Evolutionary conservation across 164 flowering plant genomes (phyloP).

Genomic region (Malania oleifera): DNA sequence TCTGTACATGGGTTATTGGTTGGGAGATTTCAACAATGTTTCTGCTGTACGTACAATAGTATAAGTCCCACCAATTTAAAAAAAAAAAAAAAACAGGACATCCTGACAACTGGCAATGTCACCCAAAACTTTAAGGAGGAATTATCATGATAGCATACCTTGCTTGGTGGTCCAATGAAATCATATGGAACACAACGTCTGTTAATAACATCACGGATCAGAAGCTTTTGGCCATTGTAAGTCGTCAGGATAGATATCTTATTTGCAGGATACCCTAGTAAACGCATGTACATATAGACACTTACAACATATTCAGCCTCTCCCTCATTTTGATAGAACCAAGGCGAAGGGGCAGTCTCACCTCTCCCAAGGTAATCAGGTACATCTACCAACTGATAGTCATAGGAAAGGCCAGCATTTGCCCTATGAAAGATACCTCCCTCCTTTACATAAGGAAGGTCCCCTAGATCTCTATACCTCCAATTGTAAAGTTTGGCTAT

Average conservation of each 20-base stretch:
- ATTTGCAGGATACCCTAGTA: constrained; percentile 88
- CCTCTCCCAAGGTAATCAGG: constrained; percentile 91
- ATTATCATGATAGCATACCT: constrained; percentile 34
- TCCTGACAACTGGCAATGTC: neutral
- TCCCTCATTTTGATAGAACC: constrained; percentile 98
- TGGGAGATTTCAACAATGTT: no score
- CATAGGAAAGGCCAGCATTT: constrained; percentile 89
- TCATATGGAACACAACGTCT: constrained; percentile 70
- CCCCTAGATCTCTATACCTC: constrained; percentile 94
- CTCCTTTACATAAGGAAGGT: constrained; percentile 76
- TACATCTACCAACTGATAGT: constrained; percentile 90
- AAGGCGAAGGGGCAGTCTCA: constrained; percentile 95
- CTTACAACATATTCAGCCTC: constrained; percentile 97
- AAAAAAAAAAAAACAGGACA: neutral
- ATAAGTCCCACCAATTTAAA: no score
- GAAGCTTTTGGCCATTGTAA: constrained; percentile 94
- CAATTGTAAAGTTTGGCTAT: constrained; percentile 92
- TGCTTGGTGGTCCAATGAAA: constrained; percentile 84
- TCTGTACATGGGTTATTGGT: no score
- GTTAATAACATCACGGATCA: constrained; percentile 91
- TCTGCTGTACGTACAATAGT: no score
- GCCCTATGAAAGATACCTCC: constrained; percentile 64
- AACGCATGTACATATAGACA: constrained; percentile 88
- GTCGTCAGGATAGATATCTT: constrained; percentile 96
- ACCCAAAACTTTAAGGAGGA: neutral